Evolutionary conservation across 2,329 filamentous ascomycete species (phyloP), one percentile per base, ranked within the genome.

Genomic region (Epicoccum nigrum): DNA sequence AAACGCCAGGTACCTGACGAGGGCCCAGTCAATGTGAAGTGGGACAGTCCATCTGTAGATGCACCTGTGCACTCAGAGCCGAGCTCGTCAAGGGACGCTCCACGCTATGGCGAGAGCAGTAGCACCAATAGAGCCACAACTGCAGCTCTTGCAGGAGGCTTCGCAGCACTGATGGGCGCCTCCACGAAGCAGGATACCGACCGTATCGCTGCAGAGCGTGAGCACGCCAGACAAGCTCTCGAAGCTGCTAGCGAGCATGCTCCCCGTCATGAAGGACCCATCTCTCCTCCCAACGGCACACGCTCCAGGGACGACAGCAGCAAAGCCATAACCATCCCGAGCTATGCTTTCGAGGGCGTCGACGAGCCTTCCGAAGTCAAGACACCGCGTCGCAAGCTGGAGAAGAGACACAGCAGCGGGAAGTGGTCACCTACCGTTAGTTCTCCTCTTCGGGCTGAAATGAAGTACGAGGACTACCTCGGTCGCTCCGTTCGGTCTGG

Each of bases 371-470:
- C 55, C 12, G 70, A 73, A 23, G 55, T 53, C 54, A 73, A 77
- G 56, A 76, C 71, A 20, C 72, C 72, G 32, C 80, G 76, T 64
- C 78, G 76, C 45, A 80, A 78, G 51, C 58, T 77, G 65, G 68
- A 80, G 71, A 80, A 77, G 63, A 71, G 77, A 28, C 69, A 72
- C 38, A 77, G 74, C 45, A 68, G 68, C 32, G 68, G 70, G 42
- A 69, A 64, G 23, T 77, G 74, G 54, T 75, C 74, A 27, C 73
- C 74, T 19, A 69, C 70, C 15, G 68, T 75, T 8, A 73, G 74
- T 48, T 78, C 76, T 20, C 77, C 76, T 5, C 64, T 79, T 27
- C 64, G 76, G 21, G 70, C 75, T n/a, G 76, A 79, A 51, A 67
- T 77, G 44, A 71, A 73, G 20, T 73, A 74, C 45, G 68, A 78